Conservation (phyloP, 176 grass and related monocot genomes). For the Urochloa ruziziensis region DNA sequence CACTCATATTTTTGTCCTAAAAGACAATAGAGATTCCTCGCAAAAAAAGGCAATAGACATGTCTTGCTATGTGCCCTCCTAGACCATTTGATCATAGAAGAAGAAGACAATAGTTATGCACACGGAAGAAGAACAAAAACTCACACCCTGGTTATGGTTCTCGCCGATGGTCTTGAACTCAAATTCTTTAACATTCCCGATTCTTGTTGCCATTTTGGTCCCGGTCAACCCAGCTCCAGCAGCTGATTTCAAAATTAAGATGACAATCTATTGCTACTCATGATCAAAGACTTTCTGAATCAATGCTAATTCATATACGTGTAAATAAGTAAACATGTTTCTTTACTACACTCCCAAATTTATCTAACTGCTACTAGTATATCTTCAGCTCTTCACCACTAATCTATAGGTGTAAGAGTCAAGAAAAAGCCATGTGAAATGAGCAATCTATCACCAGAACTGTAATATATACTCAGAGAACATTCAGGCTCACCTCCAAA, state of each 20-base stretch:
- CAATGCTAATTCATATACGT: neutral
- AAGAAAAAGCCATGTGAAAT: neutral
- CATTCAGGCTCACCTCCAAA: slow-evolving; percentile 72
- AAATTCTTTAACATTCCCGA: slow-evolving; percentile 84
- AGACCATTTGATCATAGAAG: neutral
- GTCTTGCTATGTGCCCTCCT: neutral
- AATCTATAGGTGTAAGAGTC: neutral
- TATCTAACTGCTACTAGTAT: neutral
- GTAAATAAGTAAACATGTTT: neutral
- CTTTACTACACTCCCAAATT: neutral
- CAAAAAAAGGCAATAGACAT: no score
- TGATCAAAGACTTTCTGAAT: neutral
- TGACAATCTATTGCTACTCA: slow-evolving; percentile 14
- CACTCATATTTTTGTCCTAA: neutral
- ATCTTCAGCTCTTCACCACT: neutral
- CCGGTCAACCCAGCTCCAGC: slow-evolving; percentile 98
- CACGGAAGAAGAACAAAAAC: slow-evolving; percentile 45
- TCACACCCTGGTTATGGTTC: slow-evolving; percentile 96
- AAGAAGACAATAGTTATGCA: neutral
- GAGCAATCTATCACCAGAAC: neutral
- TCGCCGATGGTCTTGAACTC: slow-evolving; percentile 82
- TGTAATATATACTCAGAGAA: neutral
- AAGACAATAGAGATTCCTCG: neutral
- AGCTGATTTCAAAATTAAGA: slow-evolving; percentile 57
- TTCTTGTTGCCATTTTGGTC: slow-evolving; percentile 93